Conservation (phyloP, 176 grass and related monocot species). For the Thinopyrum elongatum region DNA sequence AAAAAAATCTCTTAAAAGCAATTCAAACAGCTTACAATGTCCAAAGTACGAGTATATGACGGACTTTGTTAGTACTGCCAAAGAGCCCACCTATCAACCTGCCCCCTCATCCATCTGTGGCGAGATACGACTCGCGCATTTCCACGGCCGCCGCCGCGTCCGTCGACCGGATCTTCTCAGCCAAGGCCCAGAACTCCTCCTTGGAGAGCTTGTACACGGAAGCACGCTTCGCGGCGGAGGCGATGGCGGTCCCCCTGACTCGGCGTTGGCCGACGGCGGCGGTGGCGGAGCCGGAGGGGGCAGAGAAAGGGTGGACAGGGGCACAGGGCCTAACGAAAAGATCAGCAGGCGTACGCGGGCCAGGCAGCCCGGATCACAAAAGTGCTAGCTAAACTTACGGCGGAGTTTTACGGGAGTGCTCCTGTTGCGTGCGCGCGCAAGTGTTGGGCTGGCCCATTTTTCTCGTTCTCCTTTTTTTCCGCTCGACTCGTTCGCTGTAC, state of each 20-base stretch:
- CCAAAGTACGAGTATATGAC: not conserved
- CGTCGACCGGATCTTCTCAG: slow-evolving; percentile 61
- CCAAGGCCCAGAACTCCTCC: slow-evolving; percentile 50
- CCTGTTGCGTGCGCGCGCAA: too few species aligned
- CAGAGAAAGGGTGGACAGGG: not conserved
- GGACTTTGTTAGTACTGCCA: not conserved
- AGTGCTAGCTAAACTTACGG: too few species aligned
- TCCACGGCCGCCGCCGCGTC: slow-evolving; percentile 26
- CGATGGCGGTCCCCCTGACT: slow-evolving; percentile 7
- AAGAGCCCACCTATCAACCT: slow-evolving; percentile 58
- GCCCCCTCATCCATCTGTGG: slow-evolving; percentile 52
- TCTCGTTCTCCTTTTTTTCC: too few species aligned
- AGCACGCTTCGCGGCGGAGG: slow-evolving; percentile 69
- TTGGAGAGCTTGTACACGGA: slow-evolving; percentile 39
- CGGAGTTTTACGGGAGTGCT: too few species aligned
- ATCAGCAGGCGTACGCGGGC: not conserved
- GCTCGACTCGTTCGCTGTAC: too few species aligned
- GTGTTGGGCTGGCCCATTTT: too few species aligned
- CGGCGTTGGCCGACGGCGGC: slow-evolving; percentile 33
- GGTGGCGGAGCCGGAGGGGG: not conserved
- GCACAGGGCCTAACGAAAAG: not conserved
- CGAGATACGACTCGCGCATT: slow-evolving; percentile 49
- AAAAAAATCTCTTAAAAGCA: not conserved
- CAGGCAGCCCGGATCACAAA: not conserved
- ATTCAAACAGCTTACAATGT: not conserved